Percentiles rank a stretch among this genome's conserved stretches.
Conservation (phyloP, 805 yeast genomes). For the Torulaspora microellipsoides region DNA sequence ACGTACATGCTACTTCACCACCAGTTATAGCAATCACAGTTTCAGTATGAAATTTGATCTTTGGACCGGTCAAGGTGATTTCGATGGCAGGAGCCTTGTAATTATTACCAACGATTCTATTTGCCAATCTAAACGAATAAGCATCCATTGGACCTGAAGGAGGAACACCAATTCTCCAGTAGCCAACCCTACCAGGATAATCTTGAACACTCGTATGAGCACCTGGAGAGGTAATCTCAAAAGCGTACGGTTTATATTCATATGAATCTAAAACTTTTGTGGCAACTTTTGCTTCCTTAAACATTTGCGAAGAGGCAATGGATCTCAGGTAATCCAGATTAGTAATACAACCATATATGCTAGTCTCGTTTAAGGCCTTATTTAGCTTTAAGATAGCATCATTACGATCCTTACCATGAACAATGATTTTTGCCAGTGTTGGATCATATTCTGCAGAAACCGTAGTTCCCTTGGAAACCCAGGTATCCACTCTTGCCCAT, state of each 20-base stretch:
- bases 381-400: slow-evolving; percentile 78
- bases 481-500: slow-evolving; percentile 92
- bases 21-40: slow-evolving; percentile 81
- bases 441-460: slow-evolving; percentile 95
- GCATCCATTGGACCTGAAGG: slow-evolving; percentile 99
- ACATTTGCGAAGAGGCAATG: slow-evolving; percentile 79
- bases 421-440: slow-evolving; percentile 92
- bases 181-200: slow-evolving; percentile 83
- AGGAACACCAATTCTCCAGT: slow-evolving; percentile 77
- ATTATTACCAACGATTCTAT: slow-evolving; percentile 85
- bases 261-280: slow-evolving; percentile 84
- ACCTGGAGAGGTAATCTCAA: slow-evolving; percentile 85
- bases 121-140: slow-evolving; percentile 84
- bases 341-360: slow-evolving; percentile 81
- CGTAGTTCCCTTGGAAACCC: slow-evolving; percentile 87
- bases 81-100: slow-evolving; percentile 83
- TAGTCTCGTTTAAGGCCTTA: slow-evolving; percentile 80
- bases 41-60: slow-evolving; percentile 76
- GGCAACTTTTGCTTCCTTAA: slow-evolving; percentile 74
- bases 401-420: slow-evolving; percentile 81
- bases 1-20: slow-evolving; percentile 64
- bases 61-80: slow-evolving; percentile 83
- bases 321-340: slow-evolving; percentile 86
- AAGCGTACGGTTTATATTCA: slow-evolving; percentile 74
- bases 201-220: slow-evolving; percentile 96